A percentile compares a stretch with the other conserved stretches of the same genome.
These are phyloP conservation scores for Nepenthes alata DNA, from an alignment of 179 eudicot species.

Conservation along the genomic window DNA sequence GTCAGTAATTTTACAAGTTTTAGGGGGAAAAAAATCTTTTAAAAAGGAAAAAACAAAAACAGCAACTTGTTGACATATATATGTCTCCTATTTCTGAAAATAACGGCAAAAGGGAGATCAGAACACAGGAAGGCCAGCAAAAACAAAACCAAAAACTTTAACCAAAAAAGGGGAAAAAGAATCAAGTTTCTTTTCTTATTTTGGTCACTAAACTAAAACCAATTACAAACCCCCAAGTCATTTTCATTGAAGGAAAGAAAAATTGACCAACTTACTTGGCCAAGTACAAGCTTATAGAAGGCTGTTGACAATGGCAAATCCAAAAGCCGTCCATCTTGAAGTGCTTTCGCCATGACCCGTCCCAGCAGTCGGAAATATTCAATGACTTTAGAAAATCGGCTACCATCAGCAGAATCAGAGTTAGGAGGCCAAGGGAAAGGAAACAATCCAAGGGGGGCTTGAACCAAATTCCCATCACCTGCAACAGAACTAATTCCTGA, in stretches of 20 bases:
- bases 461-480: conserved; percentile 29
- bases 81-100: no score
- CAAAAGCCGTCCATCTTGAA: conserved; percentile 95
- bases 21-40: neutral
- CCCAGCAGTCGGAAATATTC: conserved; percentile 83
- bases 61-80: neutral
- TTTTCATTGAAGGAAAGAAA: neutral
- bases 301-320: conserved; percentile 78
- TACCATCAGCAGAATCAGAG: conserved; percentile 52
- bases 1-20: no score
- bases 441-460: conserved; percentile 81
- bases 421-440: conserved; percentile 86
- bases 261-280: conserved; percentile 41
- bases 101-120: no score
- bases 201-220: no score
- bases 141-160: no score
- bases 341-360: conserved; percentile 96
- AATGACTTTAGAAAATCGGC: conserved; percentile 46
- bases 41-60: neutral
- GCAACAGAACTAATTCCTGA: no score
- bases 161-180: neutral
- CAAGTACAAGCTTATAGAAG: conserved; percentile 81
- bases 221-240: no score
- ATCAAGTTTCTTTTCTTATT: neutral
- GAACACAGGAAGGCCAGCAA: no score